phyloP scores from a whole-genome alignment of 2,329 filamentous ascomycete genomes.

The Xylaria sp. region DNA sequence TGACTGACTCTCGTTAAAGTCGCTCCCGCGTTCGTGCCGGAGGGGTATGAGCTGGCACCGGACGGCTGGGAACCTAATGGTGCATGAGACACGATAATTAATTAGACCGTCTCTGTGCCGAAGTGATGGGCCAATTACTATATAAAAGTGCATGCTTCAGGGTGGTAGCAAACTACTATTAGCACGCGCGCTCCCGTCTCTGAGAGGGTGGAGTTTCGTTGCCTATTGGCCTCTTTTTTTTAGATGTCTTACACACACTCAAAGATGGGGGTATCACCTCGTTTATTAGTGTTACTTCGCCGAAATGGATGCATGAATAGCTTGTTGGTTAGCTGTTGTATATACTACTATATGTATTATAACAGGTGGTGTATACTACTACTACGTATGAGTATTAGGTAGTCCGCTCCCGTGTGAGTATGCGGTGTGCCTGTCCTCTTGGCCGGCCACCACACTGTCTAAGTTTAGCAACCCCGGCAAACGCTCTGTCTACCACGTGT shows the following conservation, averaged over 20 bases:
- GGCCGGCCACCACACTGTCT: not conserved
- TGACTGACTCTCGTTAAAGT: conserved; percentile 37
- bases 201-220: not conserved
- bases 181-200: not conserved
- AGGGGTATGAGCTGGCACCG: conserved; percentile 43
- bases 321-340: not conserved
- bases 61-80: conserved; percentile 43
- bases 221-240: conserved; percentile 8
- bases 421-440: conserved; percentile 1
- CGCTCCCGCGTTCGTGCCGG: conserved; percentile 44
- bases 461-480: not conserved
- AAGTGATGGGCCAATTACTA: conserved; percentile 9
- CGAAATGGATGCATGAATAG: not conserved
- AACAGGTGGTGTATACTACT: not conserved
- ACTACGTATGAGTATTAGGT: not conserved
- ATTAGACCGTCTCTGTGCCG: not conserved
- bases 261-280: not conserved
- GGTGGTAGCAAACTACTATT: conserved; percentile 13
- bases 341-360: not conserved
- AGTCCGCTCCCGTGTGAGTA: not conserved
- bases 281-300: conserved; percentile 2
- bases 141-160: conserved; percentile 10
- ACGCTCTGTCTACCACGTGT: not conserved
- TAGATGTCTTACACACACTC: not conserved
- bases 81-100: conserved; percentile 4